These are phyloP conservation scores for Rhodotorula graminis DNA, from an alignment of 768 basidiomycete species.

Conservation along the genomic window DNA sequence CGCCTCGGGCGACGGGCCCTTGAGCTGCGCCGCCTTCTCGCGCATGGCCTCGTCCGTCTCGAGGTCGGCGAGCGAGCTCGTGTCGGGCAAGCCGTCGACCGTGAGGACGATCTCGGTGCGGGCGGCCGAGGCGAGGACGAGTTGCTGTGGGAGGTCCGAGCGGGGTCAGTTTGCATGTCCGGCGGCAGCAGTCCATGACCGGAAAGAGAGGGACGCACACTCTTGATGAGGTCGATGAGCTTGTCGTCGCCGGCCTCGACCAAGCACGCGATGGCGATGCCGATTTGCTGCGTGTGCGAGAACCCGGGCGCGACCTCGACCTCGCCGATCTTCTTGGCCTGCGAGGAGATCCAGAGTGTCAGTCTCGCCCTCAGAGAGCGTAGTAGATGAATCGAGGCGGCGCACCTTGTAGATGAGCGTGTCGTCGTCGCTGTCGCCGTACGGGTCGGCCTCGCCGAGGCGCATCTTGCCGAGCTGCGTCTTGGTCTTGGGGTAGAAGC, in stretches of 20 bases:
- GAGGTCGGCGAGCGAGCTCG: slow-evolving; percentile 29
- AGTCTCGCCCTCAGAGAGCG: neutral
- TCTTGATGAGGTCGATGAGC: slow-evolving; percentile 72
- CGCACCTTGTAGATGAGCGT: slow-evolving; percentile 18
- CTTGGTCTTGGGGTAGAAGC: slow-evolving; percentile 83
- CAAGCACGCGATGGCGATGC: slow-evolving; percentile 71
- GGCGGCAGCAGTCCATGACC: too few species aligned
- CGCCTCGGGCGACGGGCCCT: slow-evolving; percentile 64
- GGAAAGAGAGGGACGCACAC: slow-evolving; percentile 57
- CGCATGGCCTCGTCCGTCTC: slow-evolving; percentile 39
- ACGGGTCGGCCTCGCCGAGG: slow-evolving; percentile 28
- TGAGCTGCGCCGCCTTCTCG: slow-evolving; percentile 38
- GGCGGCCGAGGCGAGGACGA: slow-evolving; percentile 45
- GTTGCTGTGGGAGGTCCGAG: slow-evolving; percentile 25
- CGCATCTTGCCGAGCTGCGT: slow-evolving; percentile 71
- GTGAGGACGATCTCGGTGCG: slow-evolving; percentile 48
- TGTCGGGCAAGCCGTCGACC: slow-evolving; percentile 43
- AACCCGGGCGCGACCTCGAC: slow-evolving; percentile 80
- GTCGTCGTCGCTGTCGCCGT: slow-evolving; percentile 40
- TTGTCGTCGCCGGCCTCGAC: slow-evolving; percentile 61
- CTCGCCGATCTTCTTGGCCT: slow-evolving; percentile 51
- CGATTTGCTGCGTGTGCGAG: slow-evolving; percentile 82
- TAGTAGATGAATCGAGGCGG: slow-evolving; percentile 50
- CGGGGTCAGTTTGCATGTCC: too few species aligned
- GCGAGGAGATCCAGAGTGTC: neutral